Evolutionary conservation across 352 stramenopile species (phyloP), one percentile per base, ranked within the genome.

Genomic region (Peronosclerospora sorghi): DNA sequence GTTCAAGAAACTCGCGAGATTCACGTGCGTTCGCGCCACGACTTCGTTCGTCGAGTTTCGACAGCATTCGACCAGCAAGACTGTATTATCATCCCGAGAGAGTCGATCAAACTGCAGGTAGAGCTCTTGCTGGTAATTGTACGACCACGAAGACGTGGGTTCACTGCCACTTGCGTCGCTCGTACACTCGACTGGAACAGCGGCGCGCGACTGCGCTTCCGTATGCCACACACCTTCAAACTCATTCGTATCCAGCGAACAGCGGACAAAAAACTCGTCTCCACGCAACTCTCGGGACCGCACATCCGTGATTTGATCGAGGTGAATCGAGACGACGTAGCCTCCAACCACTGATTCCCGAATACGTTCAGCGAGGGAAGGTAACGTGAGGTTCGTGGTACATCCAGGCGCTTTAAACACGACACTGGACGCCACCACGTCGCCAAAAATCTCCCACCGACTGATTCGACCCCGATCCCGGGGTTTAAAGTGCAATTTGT

Each of bases 381-480:
- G 79, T 9, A 92, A 48, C 19, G 74, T 86, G 17, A 92, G 67
- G 40, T 80, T 89, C n/a, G 78, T 92, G 8, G 61, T 73, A 43
- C 78, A 83, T 0, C 73, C 79, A 0, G 78, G 74, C 1, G 61
- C 52, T 52, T 92, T 83, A 46, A 92, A 92, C 29, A 89, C 79
- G 8, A 92, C 79, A 42, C 74, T 84, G 23, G 79, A 87, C n/a
- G 79, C 79, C 30, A 92, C 76, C 8, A 86, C 73, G 32, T 92
- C 79, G 4, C 79, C 76, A 35, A 88, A 92, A 48, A 92, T 83
- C 53, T 92, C 79, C 79, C 79, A 92, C 7, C 79, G 75, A 45
- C 66, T 82, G 21, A 75, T 62, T 41, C 52, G 55, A 8, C 55
- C 55, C 17, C 42, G 35, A 26, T 61, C 59, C 10, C 28, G 43